Base-by-base conservation (phyloP, 805 yeast genomes). In the Barnettozyma siamensis region DNA sequence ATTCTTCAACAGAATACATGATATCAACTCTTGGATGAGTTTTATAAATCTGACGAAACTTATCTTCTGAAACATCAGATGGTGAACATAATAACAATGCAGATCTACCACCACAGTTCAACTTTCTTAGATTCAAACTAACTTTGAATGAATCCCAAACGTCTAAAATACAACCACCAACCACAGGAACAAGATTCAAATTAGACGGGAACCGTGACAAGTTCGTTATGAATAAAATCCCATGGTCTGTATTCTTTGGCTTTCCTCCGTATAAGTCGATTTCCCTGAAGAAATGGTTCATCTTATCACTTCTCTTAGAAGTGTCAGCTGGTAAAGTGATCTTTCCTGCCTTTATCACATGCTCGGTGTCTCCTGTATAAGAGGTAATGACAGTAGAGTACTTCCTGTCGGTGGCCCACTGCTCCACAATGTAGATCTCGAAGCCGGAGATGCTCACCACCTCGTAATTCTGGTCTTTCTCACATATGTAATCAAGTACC, bases 351-450 rank as follows among this genome's bases (percentile, higher is more conserved):
- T 67, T 60, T 0, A 88, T 73, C 23, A 64, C 63, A 50, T 88
- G 85, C n/a, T 69, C 67, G 5, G 75, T 57, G 55, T 88, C 85
- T 3, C 99, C 99, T 0, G 98, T 91, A 60, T 75, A 93, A 1
- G 91, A 77, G 1, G 93, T 78, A 15, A 91, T 80, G 5, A 84
- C 70, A 1, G 83, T 71, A 20, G 85, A 79, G 11, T 78, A 65
- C 32, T 74, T 69, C 34, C 98, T 68, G 44, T 80, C 80, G 27
- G 83, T 72, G 3, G 85, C 82, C 99, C 99, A 93, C 60, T 91
- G 97, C 59, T 93, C 98, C 10, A 91, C 95, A 30, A 93, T 69
- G 59, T 93, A 93, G 13, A 85, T 75, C 61, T 93, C 98, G 57
- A 83, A 88, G 2, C 99, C 98, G 1, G 67, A 53, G 19, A 83